Evolutionary conservation across 192 early-diverging fungal genomes (phyloP), one percentile per base, ranked within the genome.

Genomic region (Glomus cerebriforme): DNA sequence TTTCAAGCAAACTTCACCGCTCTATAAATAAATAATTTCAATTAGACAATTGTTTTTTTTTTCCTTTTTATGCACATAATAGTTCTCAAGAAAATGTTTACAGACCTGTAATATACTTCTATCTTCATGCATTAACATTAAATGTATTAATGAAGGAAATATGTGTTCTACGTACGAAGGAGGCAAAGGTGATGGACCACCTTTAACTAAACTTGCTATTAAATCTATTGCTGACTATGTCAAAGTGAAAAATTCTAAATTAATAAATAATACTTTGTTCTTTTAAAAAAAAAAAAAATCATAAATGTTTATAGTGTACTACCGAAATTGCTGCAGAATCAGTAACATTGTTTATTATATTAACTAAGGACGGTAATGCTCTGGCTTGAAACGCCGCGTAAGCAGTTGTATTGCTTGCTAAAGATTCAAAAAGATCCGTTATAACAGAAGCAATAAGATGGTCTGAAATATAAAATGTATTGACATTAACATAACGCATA

Each of bases 1-100:
- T 68, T 91, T 93, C 19, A 99, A 83, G 37, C 93, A 95, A 45
- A 94, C 88, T 85, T 97, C 92, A 7, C 95, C 95, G 78, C 92
- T 97, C 82, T 80, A 79, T 64, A 69, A 12, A n/a, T 79, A 69
- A 74, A 67, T 37, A 66, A 68, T 12, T 15, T 89, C 35, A 78
- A 9, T 39, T 15, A 49, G 77, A 81, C 39, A 17, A 19, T 70
- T 45, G 26, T 59, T 31, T 15, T 27, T 54, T 59, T 17, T 39
- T 34, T 31, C 39, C 3, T 65, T n/a, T n/a, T n/a, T n/a, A n/a
- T n/a, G n/a, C 29, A 24, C n/a, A 26, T 13, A 32, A 39, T 24
- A 27, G 19, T 29, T n/a, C 45, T 43, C 24, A 37, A 58, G 43
- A 27, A 60, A 54, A 60, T 29, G 13, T 26, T 4, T 7, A 39